Evolutionary conservation across 768 basidiomycete species (phyloP).

Genomic region (Mycena vulgaris): DNA sequence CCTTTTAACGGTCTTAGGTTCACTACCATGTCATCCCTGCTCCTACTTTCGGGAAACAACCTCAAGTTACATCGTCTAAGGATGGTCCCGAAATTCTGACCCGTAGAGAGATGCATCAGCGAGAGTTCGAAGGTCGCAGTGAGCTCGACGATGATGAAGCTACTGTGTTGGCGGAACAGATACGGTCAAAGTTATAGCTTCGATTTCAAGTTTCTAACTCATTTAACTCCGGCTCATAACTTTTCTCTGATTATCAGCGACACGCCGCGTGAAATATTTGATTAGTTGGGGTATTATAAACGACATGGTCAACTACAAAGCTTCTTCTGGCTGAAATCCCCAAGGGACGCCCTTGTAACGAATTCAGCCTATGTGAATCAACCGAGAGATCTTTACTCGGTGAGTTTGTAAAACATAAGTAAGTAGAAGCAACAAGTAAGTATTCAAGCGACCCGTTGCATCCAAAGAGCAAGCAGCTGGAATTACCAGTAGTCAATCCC

Average conservation of each 20-base stretch:
- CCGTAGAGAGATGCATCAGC: conserved; percentile 69
- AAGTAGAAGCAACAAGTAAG: too few species aligned
- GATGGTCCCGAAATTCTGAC: conserved; percentile 52
- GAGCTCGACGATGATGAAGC: conserved; percentile 77
- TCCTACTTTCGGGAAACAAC: conserved; percentile 58
- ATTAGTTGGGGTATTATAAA: too few species aligned
- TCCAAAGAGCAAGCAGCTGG: too few species aligned
- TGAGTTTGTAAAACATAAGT: background rate
- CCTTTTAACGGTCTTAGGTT: conserved; percentile 58
- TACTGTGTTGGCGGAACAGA: conserved; percentile 56
- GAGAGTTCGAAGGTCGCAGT: conserved; percentile 70
- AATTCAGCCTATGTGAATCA: background rate
- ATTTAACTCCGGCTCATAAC: background rate
- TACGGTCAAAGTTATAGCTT: conserved; percentile 49
- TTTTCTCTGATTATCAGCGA: background rate
- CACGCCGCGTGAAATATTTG: too few species aligned
- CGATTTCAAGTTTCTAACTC: background rate
- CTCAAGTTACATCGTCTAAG: conserved; percentile 28
- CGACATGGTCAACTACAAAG: background rate
- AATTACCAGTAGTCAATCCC: too few species aligned
- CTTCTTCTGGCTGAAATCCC: conserved; percentile 13
- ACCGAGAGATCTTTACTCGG: background rate
- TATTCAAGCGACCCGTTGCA: too few species aligned
- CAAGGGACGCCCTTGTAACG: background rate
- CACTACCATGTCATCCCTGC: conserved; percentile 87